Conservation (phyloP, 2,329 filamentous ascomycete genomes). For the Paecilomyces fulvus region DNA sequence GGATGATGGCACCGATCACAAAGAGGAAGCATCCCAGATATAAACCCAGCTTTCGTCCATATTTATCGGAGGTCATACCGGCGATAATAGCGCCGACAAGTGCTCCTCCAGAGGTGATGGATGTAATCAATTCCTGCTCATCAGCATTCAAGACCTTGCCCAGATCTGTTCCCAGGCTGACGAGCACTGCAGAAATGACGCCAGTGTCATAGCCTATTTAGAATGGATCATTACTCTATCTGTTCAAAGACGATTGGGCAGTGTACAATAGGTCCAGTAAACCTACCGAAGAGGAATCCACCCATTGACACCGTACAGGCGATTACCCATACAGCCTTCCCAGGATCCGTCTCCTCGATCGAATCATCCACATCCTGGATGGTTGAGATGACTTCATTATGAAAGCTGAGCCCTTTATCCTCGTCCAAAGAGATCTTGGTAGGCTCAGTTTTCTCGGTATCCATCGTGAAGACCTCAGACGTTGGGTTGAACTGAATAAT, state of each 20-base stretch:
- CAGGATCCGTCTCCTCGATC: conserved; percentile 8
- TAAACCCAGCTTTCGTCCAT: conserved; percentile 14
- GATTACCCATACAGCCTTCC: conserved; percentile 9
- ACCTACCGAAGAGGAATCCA: conserved; percentile 11
- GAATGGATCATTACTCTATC: not conserved
- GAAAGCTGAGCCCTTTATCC: conserved; percentile 1
- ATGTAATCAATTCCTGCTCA: conserved; percentile 44
- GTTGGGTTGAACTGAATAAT: not conserved
- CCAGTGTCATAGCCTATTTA: conserved; percentile 37
- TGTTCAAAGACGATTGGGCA: not conserved
- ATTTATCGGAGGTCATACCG: conserved; percentile 25
- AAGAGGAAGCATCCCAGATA: conserved; percentile 33
- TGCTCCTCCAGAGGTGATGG: conserved; percentile 41
- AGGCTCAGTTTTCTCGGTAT: conserved; percentile 3
- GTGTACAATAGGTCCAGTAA: not conserved
- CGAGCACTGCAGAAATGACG: conserved; percentile 37
- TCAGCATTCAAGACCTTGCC: conserved; percentile 27
- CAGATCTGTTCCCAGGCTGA: conserved; percentile 25
- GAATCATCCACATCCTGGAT: conserved; percentile 5
- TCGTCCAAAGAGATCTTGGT: conserved; percentile 11
- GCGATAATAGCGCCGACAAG: conserved; percentile 35
- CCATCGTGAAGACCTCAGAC: not conserved
- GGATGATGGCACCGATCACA: conserved; percentile 27
- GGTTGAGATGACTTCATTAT: conserved; percentile 1
- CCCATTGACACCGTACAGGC: conserved; percentile 12